phyloP scores from a whole-genome alignment of 495 filamentous ascomycete genomes.

The Podospora pseudoanserina region DNA sequence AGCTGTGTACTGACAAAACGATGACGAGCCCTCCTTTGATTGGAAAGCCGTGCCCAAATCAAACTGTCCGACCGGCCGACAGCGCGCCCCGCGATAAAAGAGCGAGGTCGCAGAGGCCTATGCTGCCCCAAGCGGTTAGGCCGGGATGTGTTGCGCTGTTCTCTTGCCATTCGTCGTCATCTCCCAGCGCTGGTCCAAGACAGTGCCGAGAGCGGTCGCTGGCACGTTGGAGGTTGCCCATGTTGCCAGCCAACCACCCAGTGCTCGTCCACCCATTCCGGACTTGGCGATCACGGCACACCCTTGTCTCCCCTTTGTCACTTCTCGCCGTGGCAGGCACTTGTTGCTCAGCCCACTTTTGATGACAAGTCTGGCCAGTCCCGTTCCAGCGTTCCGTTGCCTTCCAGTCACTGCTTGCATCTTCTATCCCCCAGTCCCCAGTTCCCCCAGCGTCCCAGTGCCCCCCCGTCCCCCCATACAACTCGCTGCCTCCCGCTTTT shows the following conservation, averaged over 20 bases:
- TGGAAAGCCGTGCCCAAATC: conserved; percentile 1
- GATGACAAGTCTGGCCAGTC: conserved; percentile 25
- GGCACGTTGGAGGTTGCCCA: conserved; percentile 13
- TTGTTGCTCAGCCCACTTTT: conserved; percentile 32
- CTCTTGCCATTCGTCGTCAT: conserved; percentile 33
- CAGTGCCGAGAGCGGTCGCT: conserved; percentile 17
- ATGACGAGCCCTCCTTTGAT: not conserved
- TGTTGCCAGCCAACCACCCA: conserved; percentile 16
- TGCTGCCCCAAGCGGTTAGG: not conserved
- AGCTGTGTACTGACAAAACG: conserved; percentile 29
- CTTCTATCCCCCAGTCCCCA: conserved; percentile 23
- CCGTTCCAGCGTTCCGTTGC: conserved; percentile 31
- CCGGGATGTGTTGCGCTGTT: conserved; percentile 19
- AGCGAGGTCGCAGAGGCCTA: not conserved
- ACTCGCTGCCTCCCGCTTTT: not conserved
- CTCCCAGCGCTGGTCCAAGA: conserved; percentile 11
- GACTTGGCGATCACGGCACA: conserved; percentile 21
- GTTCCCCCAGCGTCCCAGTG: conserved; percentile 22
- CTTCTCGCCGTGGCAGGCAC: conserved; percentile 16
- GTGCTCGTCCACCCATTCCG: conserved; percentile 20
- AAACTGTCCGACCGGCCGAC: not conserved
- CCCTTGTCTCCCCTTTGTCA: conserved; percentile 20
- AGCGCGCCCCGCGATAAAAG: not conserved
- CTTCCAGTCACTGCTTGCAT: conserved; percentile 33
- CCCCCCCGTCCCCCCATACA: conserved; percentile 6